phyloP scores from a whole-genome alignment of 1,284 basidiomycete species.

The Sporisorium iseilematis-ciliati region DNA sequence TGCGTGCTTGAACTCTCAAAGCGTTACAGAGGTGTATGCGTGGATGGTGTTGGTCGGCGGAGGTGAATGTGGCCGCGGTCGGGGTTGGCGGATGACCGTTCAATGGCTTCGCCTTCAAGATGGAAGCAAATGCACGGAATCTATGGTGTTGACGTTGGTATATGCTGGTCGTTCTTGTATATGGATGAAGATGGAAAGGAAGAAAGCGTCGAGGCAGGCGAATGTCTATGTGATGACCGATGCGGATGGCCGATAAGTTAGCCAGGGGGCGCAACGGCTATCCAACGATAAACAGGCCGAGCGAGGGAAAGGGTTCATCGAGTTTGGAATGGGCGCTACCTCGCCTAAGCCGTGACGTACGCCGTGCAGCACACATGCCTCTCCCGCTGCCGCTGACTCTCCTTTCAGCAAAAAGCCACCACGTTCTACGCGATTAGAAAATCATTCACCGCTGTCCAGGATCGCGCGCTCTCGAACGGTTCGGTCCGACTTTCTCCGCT shows the following conservation, averaged over 20 bases:
- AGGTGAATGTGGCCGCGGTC: not conserved
- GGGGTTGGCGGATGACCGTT: not conserved
- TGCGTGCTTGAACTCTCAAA: not conserved
- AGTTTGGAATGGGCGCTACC: not conserved
- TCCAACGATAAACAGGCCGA: not conserved
- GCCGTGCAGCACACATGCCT: slow-evolving; percentile 3
- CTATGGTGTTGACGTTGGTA: not conserved
- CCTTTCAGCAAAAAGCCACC: too few relatives aligned
- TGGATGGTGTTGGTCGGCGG: not conserved
- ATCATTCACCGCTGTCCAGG: too few relatives aligned
- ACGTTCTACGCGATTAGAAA: too few relatives aligned
- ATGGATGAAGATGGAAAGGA: too few relatives aligned
- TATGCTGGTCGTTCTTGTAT: not conserved
- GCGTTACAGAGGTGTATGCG: not conserved
- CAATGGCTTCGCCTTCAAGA: too few relatives aligned
- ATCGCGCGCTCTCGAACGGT: too few relatives aligned
- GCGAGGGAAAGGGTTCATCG: not conserved
- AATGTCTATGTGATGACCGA: too few relatives aligned
- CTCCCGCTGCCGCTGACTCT: not conserved
- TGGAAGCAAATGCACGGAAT: not conserved
- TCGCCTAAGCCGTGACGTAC: slow-evolving; percentile 3
- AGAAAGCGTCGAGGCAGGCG: too few relatives aligned
- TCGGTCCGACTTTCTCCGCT: too few relatives aligned
- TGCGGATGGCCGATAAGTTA: too few relatives aligned
- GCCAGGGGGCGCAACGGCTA: too few relatives aligned